Evolutionary conservation across 495 filamentous ascomycete species (phyloP).

Genomic region (Mytilinidion resinicola): DNA sequence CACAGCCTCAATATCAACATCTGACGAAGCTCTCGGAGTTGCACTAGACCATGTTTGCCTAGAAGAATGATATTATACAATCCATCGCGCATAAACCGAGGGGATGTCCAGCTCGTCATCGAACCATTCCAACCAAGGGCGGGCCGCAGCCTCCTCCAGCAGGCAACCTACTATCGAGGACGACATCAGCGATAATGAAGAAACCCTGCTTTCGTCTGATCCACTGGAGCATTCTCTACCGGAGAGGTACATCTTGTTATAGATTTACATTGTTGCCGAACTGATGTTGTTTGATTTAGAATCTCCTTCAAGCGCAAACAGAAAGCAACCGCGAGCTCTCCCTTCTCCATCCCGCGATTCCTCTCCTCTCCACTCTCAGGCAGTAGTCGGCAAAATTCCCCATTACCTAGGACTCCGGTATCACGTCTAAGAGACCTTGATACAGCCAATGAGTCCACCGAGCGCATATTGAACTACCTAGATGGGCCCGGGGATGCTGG

Average conservation of each 20-base stretch:
- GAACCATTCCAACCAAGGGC: conserved; percentile 26
- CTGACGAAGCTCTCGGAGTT: too few species aligned
- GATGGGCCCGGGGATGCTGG: conserved; percentile 31
- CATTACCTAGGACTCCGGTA: conserved; percentile 14
- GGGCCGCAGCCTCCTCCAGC: conserved; percentile 35
- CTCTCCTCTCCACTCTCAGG: conserved; percentile 39
- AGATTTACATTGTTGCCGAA: background rate
- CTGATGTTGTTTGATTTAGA: conserved; percentile 33
- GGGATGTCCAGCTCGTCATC: conserved; percentile 38
- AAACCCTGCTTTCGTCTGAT: conserved; percentile 31
- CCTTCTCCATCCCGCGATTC: conserved; percentile 54
- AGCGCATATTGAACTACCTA: conserved; percentile 37
- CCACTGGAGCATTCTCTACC: conserved; percentile 29
- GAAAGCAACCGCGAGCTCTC: conserved; percentile 54
- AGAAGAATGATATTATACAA: background rate
- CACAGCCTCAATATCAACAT: too few species aligned
- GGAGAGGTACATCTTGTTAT: conserved; percentile 20
- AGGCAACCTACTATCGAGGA: conserved; percentile 27
- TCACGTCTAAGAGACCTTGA: conserved; percentile 7
- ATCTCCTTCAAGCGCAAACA: conserved; percentile 81
- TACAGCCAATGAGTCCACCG: conserved; percentile 28
- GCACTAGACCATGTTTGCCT: background rate
- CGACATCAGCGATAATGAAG: conserved; percentile 29
- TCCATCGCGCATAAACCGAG: conserved; percentile 7
- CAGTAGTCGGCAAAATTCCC: conserved; percentile 27